Conservation (phyloP, 495 filamentous ascomycete species). For the Penicillium diatomitis region DNA sequence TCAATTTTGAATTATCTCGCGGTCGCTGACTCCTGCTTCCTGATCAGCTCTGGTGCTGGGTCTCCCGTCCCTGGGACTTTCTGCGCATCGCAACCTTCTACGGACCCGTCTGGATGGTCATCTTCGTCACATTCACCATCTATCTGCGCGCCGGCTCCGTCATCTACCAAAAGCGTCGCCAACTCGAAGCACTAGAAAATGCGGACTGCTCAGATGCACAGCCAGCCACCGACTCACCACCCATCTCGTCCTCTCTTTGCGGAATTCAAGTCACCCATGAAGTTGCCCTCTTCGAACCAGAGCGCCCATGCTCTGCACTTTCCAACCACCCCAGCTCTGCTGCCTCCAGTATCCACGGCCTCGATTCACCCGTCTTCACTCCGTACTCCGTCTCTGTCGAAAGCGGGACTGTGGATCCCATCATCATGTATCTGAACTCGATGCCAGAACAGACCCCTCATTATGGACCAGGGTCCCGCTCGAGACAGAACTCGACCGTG, state of each 20-base stretch:
- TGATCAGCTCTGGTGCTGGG: conserved; percentile 72
- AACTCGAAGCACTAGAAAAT: conserved; percentile 30
- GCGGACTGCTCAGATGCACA: conserved; percentile 30
- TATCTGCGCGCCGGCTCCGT: conserved; percentile 64
- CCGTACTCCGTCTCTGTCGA: conserved; percentile 33
- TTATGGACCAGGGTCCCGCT: not conserved
- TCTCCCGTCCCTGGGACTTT: conserved; percentile 56
- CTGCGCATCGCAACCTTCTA: conserved; percentile 74
- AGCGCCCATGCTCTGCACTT: conserved; percentile 2
- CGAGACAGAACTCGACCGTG: not conserved
- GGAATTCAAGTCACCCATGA: conserved; percentile 44
- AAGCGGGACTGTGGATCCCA: conserved; percentile 11
- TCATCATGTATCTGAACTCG: not conserved
- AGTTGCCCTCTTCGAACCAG: conserved; percentile 13
- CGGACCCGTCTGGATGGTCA: conserved; percentile 75
- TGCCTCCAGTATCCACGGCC: not conserved
- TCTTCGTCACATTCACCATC: conserved; percentile 60
- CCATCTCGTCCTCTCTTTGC: conserved; percentile 43
- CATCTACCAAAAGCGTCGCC: conserved; percentile 49
- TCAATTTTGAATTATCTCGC: not conserved
- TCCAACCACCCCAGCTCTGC: not conserved
- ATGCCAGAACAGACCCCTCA: not conserved
- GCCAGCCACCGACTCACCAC: conserved; percentile 28
- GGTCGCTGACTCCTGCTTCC: not conserved
- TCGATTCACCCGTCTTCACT: conserved; percentile 5